phyloP scores from a whole-genome alignment of 345 rosid genomes.

The Murraya koenigii region DNA sequence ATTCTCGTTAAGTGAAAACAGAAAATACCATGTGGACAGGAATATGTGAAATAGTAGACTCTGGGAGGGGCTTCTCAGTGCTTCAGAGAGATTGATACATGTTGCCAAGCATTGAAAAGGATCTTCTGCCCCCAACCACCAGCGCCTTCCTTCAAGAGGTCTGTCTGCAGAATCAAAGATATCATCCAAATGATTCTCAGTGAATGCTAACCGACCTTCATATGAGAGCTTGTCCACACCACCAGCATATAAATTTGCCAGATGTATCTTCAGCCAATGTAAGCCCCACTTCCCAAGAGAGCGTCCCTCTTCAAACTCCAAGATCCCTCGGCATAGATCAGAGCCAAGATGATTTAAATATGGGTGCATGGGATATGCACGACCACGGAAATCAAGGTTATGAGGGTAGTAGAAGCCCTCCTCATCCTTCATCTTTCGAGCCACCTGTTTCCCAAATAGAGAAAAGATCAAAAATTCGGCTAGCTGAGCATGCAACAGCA shows the following conservation, averaged over 20 bases:
- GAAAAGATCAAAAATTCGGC: slow-evolving; percentile 18
- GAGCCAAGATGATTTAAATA: slow-evolving; percentile 98
- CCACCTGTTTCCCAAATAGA: slow-evolving; percentile 60
- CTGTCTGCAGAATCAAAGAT: slow-evolving; percentile 91
- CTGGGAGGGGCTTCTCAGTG: slow-evolving; percentile 85
- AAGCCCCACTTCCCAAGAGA: slow-evolving; percentile 87
- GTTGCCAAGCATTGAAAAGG: slow-evolving; percentile 96
- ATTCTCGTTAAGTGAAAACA: not conserved
- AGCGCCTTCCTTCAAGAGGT: slow-evolving; percentile 88
- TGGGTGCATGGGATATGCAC: slow-evolving; percentile 99
- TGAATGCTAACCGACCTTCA: slow-evolving; percentile 74
- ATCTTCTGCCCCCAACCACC: slow-evolving; percentile 99
- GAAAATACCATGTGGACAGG: slow-evolving; percentile 86
- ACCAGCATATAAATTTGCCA: slow-evolving; percentile 90
- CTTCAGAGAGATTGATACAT: slow-evolving; percentile 84
- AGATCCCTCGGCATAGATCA: slow-evolving; percentile 92
- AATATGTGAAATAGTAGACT: slow-evolving; percentile 66
- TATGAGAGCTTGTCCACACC: slow-evolving; percentile 92
- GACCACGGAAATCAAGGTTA: slow-evolving; percentile 96
- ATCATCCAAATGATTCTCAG: slow-evolving; percentile 83
- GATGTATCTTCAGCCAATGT: slow-evolving; percentile 92
- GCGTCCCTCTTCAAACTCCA: slow-evolving; percentile 93
- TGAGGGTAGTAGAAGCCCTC: slow-evolving; percentile 95
- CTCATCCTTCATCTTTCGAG: slow-evolving; percentile 92
- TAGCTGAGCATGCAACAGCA: not conserved